Conservation (phyloP, 192 early-diverging fungal species). For the Coemansia sp. region DNA sequence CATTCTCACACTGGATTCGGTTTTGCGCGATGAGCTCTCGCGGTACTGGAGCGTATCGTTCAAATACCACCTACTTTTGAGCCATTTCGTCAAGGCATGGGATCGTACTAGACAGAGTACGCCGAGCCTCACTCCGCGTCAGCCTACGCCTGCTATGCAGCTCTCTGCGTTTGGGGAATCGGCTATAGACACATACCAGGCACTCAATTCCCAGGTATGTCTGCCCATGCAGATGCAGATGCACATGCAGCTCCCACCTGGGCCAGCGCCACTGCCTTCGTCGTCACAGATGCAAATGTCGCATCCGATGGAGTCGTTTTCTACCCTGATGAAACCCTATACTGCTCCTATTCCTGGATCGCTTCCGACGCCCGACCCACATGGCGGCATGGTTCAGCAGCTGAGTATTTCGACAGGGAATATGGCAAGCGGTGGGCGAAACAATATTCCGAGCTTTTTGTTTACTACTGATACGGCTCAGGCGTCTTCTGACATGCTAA, state of each 20-base stretch:
- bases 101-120: conserved; percentile 50
- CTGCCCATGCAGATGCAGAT: conserved; percentile 52
- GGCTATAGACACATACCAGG: conserved; percentile 28
- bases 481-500: conserved; percentile 48
- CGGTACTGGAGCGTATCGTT: conserved; percentile 55
- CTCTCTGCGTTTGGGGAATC: conserved; percentile 18
- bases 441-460: conserved; percentile 30
- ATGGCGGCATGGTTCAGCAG: conserved; percentile 14
- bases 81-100: conserved; percentile 58
- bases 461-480: conserved; percentile 45
- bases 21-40: conserved; percentile 48
- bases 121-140: conserved; percentile 33
- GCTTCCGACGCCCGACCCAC: background rate
- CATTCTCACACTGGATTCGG: conserved; percentile 48
- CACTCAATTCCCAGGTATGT: conserved; percentile 21
- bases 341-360: conserved; percentile 8
- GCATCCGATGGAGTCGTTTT: conserved; percentile 18
- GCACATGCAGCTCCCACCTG: conserved; percentile 41
- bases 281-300: conserved; percentile 12
- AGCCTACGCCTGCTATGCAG: conserved; percentile 14
- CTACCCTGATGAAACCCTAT: conserved; percentile 40
- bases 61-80: conserved; percentile 55
- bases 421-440: background rate
- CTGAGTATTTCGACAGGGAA: background rate
- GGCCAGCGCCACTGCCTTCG: background rate